A percentile compares a stretch with the other conserved stretches of the same genome.
phyloP scores from a whole-genome alignment of 768 basidiomycete species.

The Lentinula guzmanii region DNA sequence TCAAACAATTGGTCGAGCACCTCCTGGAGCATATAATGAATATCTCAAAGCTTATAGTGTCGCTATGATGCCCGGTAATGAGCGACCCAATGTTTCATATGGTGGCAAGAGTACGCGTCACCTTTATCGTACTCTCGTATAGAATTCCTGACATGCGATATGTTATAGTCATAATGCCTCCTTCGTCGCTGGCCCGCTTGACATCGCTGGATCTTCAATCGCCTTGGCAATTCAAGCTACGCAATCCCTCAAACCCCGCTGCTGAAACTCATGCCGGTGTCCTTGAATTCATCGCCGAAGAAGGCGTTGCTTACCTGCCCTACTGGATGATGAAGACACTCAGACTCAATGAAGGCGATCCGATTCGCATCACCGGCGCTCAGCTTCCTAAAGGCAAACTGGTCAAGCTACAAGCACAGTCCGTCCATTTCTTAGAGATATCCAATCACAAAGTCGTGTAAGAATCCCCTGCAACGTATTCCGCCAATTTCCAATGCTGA shows the following conservation, averaged over 20 bases:
- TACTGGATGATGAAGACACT: constrained; percentile 99
- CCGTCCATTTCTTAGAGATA: constrained; percentile 91
- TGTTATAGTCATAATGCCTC: constrained; percentile 88
- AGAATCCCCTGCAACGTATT: constrained; percentile 24
- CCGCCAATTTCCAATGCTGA: neutral
- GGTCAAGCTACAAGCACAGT: constrained; percentile 96
- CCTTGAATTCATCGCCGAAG: constrained; percentile 96
- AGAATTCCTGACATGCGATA: neutral
- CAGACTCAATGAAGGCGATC: constrained; percentile 89
- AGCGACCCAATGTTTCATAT: constrained; percentile 88
- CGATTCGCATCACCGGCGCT: constrained; percentile 86
- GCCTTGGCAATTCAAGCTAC: constrained; percentile 96
- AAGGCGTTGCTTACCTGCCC: constrained; percentile 91
- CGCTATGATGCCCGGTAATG: constrained; percentile 83
- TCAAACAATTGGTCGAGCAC: constrained; percentile 39
- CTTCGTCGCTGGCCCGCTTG: constrained; percentile 85
- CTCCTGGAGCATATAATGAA: constrained; percentile 79
- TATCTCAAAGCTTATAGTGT: constrained; percentile 94
- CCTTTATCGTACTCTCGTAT: neutral
- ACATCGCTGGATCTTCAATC: constrained; percentile 82
- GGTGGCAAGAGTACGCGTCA: constrained; percentile 84
- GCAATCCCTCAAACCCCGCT: constrained; percentile 81
- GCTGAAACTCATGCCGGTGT: constrained; percentile 95
- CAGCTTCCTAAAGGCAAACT: constrained; percentile 89
- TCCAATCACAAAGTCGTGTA: constrained; percentile 98